These are phyloP conservation scores for Globisporangium solare DNA, from an alignment of 352 stramenopile species.

Conservation along the genomic window DNA sequence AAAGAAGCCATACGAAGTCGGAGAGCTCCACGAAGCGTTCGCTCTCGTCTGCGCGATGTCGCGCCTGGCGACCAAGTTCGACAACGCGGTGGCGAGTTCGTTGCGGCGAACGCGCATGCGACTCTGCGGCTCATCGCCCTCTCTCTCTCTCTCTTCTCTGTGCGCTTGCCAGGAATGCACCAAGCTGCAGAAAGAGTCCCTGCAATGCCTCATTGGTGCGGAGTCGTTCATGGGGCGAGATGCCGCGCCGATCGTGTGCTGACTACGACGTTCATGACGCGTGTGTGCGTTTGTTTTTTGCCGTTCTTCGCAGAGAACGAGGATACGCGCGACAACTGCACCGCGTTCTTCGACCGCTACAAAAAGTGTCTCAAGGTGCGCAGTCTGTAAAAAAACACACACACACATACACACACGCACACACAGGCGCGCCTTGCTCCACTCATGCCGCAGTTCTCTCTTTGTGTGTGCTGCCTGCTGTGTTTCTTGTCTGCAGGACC, in stretches of 20 bases:
- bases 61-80: constrained; percentile 28
- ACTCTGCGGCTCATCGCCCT: neutral
- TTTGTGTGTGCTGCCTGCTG: no score
- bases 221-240: no score
- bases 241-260: no score
- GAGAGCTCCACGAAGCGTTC: no score
- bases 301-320: constrained; percentile 38
- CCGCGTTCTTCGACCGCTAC: constrained; percentile 63
- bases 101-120: no score
- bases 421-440: no score
- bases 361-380: no score
- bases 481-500: no score
- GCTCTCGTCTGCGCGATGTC: constrained; percentile 1
- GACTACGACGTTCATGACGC: neutral
- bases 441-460: no score
- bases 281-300: neutral
- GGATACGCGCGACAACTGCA: constrained; percentile 37
- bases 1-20: no score
- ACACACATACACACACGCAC: no score
- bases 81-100: constrained; percentile 28
- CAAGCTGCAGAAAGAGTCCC: constrained; percentile 62
- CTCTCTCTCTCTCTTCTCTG: neutral
- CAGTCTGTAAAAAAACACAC: no score
- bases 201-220: constrained; percentile 59
- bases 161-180: constrained; percentile 41